These are phyloP conservation scores for Arbutus unedo DNA, from an alignment of 148 eudicot species.

Conservation along the genomic window DNA sequence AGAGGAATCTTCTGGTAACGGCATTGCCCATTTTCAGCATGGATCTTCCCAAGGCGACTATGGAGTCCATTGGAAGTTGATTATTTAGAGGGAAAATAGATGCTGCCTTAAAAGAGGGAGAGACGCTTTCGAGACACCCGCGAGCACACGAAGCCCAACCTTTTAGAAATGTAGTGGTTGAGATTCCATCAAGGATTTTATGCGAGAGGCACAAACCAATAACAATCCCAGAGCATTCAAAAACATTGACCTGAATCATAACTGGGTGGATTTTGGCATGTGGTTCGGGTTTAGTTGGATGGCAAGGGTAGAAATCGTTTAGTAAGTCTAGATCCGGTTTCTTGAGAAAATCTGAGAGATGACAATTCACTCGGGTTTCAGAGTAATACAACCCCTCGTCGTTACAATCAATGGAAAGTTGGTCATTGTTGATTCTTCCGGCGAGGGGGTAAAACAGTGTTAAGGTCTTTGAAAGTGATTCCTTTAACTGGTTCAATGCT, in stretches of 20 bases:
- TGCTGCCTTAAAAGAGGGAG: not conserved
- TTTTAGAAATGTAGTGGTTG: slow-evolving; percentile 20
- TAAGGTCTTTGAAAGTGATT: slow-evolving; percentile 21
- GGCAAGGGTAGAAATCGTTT: slow-evolving; percentile 17
- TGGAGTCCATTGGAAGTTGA: slow-evolving; percentile 18
- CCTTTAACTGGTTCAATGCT: slow-evolving; percentile 8
- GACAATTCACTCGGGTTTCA: slow-evolving; percentile 17
- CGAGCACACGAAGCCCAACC: slow-evolving; percentile 23
- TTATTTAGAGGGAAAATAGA: slow-evolving; percentile 19
- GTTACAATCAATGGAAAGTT: slow-evolving; percentile 22
- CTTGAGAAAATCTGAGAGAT: slow-evolving; percentile 17
- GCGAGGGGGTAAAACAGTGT: slow-evolving; percentile 30
- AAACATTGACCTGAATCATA: slow-evolving; percentile 24
- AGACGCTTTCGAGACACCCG: not conserved
- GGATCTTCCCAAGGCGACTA: slow-evolving; percentile 12
- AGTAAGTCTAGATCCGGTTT: slow-evolving; percentile 21
- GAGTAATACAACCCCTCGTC: slow-evolving; percentile 22
- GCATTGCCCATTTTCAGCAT: slow-evolving; percentile 19
- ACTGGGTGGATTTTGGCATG: slow-evolving; percentile 12
- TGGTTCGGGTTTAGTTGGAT: slow-evolving; percentile 8
- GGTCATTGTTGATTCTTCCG: slow-evolving; percentile 23
- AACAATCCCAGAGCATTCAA: slow-evolving; percentile 24
- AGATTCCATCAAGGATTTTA: slow-evolving; percentile 23
- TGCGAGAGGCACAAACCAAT: slow-evolving; percentile 22
- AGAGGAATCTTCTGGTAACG: slow-evolving; percentile 16